Percentiles rank a stretch among this genome's conserved stretches.
These are phyloP conservation scores for Cladophialophora carrionii DNA, from an alignment of 2,329 filamentous ascomycete species.

Conservation along the genomic window DNA sequence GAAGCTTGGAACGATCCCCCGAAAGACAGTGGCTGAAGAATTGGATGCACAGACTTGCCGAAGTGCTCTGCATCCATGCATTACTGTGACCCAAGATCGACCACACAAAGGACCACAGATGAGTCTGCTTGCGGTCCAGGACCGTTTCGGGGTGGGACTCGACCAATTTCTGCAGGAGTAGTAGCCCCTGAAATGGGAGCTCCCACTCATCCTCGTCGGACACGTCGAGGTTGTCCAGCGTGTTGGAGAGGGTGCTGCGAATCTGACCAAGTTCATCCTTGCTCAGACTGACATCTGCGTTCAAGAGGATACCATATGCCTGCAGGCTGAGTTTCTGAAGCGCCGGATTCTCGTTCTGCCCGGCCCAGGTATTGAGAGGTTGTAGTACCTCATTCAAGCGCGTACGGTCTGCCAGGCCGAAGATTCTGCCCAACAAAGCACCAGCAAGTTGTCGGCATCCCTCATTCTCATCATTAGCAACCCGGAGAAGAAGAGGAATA, in stretches of 20 bases:
- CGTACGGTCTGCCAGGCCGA: slow-evolving; percentile 75
- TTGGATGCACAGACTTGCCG: slow-evolving; percentile 72
- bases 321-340: slow-evolving; percentile 76
- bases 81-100: slow-evolving; percentile 73
- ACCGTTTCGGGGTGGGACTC: slow-evolving; percentile 66
- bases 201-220: slow-evolving; percentile 63
- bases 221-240: slow-evolving; percentile 23
- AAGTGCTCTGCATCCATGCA: slow-evolving; percentile 73
- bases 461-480: slow-evolving; percentile 85
- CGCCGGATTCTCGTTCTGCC: slow-evolving; percentile 70
- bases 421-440: slow-evolving; percentile 77
- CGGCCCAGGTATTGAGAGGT: slow-evolving; percentile 74
- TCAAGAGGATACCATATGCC: slow-evolving; percentile 81
- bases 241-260: slow-evolving; percentile 21
- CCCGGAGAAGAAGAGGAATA: slow-evolving; percentile 78
- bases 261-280: slow-evolving; percentile 47
- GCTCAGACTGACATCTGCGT: slow-evolving; percentile 66
- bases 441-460: slow-evolving; percentile 83
- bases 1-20: slow-evolving; percentile 59
- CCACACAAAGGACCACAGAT: slow-evolving; percentile 73
- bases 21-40: slow-evolving; percentile 76
- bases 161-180: slow-evolving; percentile 68
- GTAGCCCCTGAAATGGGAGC: slow-evolving; percentile 72
- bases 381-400: slow-evolving; percentile 70
- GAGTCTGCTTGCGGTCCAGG: slow-evolving; percentile 62